Conservation (phyloP, 2,329 filamentous ascomycete species). For the Fusarium clavum region DNA sequence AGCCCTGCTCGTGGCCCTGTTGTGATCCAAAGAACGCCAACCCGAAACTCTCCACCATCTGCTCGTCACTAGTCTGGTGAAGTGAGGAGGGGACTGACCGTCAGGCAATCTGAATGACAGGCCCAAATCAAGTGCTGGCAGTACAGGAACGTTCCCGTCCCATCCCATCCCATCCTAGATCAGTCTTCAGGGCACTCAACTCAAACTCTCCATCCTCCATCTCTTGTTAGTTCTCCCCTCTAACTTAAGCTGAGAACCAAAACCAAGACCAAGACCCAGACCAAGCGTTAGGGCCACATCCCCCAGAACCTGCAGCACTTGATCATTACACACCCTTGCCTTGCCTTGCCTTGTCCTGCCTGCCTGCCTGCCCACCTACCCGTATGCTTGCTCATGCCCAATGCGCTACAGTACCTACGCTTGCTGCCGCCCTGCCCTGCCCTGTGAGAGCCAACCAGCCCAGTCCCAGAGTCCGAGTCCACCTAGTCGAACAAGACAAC, state of each 20-base stretch:
- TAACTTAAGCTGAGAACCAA: neutral
- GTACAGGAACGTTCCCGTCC: neutral
- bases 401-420: constrained; percentile 9
- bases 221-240: neutral
- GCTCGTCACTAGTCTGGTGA: constrained; percentile 30
- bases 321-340: constrained; percentile 31
- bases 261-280: constrained; percentile 14
- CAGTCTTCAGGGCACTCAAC: constrained; percentile 19
- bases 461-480: neutral
- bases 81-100: constrained; percentile 33
- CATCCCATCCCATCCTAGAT: neutral
- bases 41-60: constrained; percentile 44
- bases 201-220: neutral
- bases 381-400: constrained; percentile 4
- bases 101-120: constrained; percentile 24
- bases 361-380: constrained; percentile 4
- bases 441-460: constrained; percentile 20
- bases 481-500: neutral
- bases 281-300: constrained; percentile 33
- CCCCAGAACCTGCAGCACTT: constrained; percentile 5
- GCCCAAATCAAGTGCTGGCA: constrained; percentile 8
- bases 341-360: constrained; percentile 9
- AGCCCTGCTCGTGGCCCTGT: constrained; percentile 41
- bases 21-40: constrained; percentile 47
- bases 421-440: constrained; percentile 28